phyloP scores from a whole-genome alignment of 2,329 filamentous ascomycete genomes.

The Huntiella moniliformis region DNA sequence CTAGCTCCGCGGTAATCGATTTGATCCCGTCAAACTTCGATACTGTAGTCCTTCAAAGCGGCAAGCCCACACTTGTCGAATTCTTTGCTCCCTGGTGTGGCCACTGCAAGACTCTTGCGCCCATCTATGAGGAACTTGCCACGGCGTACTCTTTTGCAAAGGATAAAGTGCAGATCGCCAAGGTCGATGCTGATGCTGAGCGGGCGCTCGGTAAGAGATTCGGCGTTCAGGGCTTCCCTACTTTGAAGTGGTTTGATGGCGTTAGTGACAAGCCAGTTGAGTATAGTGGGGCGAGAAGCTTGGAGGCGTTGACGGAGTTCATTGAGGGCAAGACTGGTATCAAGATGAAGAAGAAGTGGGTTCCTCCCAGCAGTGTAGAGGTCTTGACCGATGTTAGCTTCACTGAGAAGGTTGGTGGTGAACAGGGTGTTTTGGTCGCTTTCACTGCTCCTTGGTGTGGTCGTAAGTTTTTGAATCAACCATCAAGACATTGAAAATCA shows the following conservation, averaged over 20 bases:
- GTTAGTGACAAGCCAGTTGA: slow-evolving; percentile 72
- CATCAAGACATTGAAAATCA: neutral
- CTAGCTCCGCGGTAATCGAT: slow-evolving; percentile 73
- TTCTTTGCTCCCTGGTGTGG: slow-evolving; percentile 99
- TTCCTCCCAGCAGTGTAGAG: slow-evolving; percentile 54
- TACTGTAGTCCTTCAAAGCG: slow-evolving; percentile 67
- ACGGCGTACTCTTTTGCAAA: slow-evolving; percentile 50
- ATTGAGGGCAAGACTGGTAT: slow-evolving; percentile 74
- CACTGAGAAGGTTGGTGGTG: slow-evolving; percentile 55
- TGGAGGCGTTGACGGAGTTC: slow-evolving; percentile 68
- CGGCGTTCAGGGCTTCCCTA: slow-evolving; percentile 86
- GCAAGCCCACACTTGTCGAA: slow-evolving; percentile 89
- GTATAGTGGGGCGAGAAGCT: slow-evolving; percentile 70
- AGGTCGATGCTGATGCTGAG: slow-evolving; percentile 88
- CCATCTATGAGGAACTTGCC: slow-evolving; percentile 83
- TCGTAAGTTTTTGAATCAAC: slow-evolving; percentile 42
- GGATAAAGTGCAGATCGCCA: slow-evolving; percentile 67
- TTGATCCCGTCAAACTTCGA: slow-evolving; percentile 86
- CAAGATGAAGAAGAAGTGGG: slow-evolving; percentile 58
- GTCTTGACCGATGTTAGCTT: slow-evolving; percentile 69
- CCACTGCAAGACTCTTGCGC: slow-evolving; percentile 95
- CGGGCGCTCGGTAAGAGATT: slow-evolving; percentile 69
- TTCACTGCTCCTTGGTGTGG: slow-evolving; percentile 98
- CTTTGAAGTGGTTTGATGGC: slow-evolving; percentile 93
- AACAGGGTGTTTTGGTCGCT: slow-evolving; percentile 82